Conservation (phyloP, 1,284 basidiomycete genomes). For the Ceratobasidium sp. region DNA sequence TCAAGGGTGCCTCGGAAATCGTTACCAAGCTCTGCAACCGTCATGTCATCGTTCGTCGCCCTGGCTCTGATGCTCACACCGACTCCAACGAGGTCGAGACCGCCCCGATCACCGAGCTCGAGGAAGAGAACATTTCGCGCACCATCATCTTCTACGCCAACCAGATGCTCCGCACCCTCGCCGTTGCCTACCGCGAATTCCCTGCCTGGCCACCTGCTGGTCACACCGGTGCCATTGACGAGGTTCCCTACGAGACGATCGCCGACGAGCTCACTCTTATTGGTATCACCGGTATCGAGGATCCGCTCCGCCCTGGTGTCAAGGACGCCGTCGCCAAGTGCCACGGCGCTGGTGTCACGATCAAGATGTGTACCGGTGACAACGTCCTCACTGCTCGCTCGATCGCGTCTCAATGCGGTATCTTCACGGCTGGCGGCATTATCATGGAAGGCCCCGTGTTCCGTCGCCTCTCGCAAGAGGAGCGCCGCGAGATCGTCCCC, state of each 20-base stretch:
- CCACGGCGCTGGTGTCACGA: slow-evolving; percentile 86
- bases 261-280: slow-evolving; percentile 82
- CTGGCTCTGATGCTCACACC: slow-evolving; percentile 47
- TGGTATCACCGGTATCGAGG: slow-evolving; percentile 92
- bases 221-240: slow-evolving; percentile 54
- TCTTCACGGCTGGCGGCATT: slow-evolving; percentile 89
- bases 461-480: slow-evolving; percentile 55
- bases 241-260: slow-evolving; percentile 76
- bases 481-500: slow-evolving; percentile 58
- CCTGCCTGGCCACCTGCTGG: slow-evolving; percentile 81
- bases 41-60: slow-evolving; percentile 69
- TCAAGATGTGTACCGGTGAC: slow-evolving; percentile 99
- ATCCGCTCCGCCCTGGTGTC: slow-evolving; percentile 91
- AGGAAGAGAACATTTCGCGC: slow-evolving; percentile 78
- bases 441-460: slow-evolving; percentile 94
- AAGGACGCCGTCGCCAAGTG: slow-evolving; percentile 87
- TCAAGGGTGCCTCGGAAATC: slow-evolving; percentile 96
- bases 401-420: slow-evolving; percentile 94
- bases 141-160: slow-evolving; percentile 98
- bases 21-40: slow-evolving; percentile 75
- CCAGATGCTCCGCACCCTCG: slow-evolving; percentile 92
- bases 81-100: slow-evolving; percentile 59
- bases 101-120: slow-evolving; percentile 64
- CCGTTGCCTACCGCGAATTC: slow-evolving; percentile 91
- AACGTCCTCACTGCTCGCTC: slow-evolving; percentile 94